phyloP scores from a whole-genome alignment of 2,329 filamentous ascomycete genomes.

The Calonectria pauciramosa region DNA sequence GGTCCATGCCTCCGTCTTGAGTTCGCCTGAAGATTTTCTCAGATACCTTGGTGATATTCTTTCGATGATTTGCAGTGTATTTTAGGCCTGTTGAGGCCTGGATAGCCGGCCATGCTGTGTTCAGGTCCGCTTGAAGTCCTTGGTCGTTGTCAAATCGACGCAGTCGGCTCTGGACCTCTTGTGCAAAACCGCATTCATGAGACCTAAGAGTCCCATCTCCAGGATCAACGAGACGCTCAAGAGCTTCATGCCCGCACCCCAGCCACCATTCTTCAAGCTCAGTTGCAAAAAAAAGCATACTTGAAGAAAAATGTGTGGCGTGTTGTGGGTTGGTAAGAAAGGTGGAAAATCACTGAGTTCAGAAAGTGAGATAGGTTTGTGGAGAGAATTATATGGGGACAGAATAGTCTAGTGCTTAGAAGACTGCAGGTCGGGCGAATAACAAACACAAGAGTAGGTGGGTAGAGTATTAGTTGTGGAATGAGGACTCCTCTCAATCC shows the following conservation, averaged over 20 bases:
- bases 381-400: neutral
- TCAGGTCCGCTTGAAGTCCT: constrained; percentile 35
- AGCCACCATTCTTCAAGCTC: constrained; percentile 54
- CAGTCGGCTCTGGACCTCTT: constrained; percentile 47
- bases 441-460: neutral
- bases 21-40: constrained; percentile 45
- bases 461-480: neutral
- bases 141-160: constrained; percentile 49
- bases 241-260: constrained; percentile 38
- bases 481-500: constrained; percentile 4
- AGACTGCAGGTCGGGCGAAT: neutral
- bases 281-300: constrained; percentile 49
- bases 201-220: constrained; percentile 33
- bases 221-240: constrained; percentile 44
- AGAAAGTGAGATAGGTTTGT: neutral
- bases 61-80: constrained; percentile 46
- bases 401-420: neutral
- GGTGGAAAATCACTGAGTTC: too few relatives aligned
- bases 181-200: constrained; percentile 51
- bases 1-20: constrained; percentile 47
- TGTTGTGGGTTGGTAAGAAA: neutral
- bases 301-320: neutral
- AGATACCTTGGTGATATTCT: constrained; percentile 42
- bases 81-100: constrained; percentile 30
- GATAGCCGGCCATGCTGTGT: constrained; percentile 36